Evolutionary conservation across 2,329 filamentous ascomycete species (phyloP), one percentile per base, ranked within the genome.

Genomic region (Colletotrichum sp.): DNA sequence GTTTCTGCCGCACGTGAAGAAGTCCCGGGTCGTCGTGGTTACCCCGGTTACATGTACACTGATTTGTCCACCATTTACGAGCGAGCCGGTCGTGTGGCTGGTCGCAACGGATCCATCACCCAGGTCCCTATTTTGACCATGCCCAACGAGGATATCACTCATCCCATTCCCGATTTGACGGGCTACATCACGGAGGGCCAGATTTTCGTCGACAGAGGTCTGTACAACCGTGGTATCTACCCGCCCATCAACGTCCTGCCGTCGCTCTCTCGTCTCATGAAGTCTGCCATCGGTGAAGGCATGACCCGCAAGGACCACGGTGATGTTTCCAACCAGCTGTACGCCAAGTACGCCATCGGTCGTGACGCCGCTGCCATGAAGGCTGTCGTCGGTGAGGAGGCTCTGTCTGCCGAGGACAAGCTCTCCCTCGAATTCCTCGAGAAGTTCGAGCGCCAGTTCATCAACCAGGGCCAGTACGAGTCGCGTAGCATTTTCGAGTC

Each of bases 31-130:
- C 96, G 97, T 86, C 96, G 97, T 93, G 97, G 97, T 92, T 99
- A 97, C 90, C 97, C 97, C 70, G 97, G 97, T 95, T 99, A 99
- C 92, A 99, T 99, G 97, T 99, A 99, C 91, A 99, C 97, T 81
- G 98, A 99, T 92, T 95, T 99, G 93, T 98, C 97, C 76, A 99
- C 97, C 84, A 98, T 99, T 82, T 99, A 99, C 90, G 97, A 99
- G 89, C 96, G 97, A 89, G 97, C 97, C 81, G 97, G 97, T 83
- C 97, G 97, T 94, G 97, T 99, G 67, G 90, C 95, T 83, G 98
- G 98, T 81, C 95, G 98, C 81, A 98, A 99, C 83, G 97, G 98
- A 77, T 99, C 97, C 82, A 99, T 99, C 82, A 99, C 98, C 24
- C 97, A 99, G 88, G 98, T 99, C 82, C 97, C 97, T 77, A 99